A percentile compares a stretch with the other conserved stretches of the same genome.
phyloP scores from a whole-genome alignment of 1,139 yeast genomes.

The Yamadazyma dushanensis region DNA sequence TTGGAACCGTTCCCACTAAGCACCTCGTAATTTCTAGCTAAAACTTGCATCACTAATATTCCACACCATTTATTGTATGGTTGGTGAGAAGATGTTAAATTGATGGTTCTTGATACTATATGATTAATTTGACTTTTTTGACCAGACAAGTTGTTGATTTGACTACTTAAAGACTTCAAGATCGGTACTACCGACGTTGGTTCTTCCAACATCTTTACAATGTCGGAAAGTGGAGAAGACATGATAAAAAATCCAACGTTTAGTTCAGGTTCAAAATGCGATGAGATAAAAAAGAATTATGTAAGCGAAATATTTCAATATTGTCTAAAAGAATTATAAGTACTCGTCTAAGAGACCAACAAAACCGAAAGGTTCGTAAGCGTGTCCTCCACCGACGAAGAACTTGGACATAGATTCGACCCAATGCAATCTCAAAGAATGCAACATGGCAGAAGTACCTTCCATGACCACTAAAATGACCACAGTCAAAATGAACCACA shows the following conservation, averaged over 20 bases:
- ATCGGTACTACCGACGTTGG: constrained; percentile 40
- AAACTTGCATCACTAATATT: constrained; percentile 51
- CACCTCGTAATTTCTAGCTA: constrained; percentile 52
- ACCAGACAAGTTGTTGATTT: constrained; percentile 34
- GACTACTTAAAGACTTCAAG: constrained; percentile 28
- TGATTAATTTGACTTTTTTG: constrained; percentile 57
- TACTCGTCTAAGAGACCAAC: constrained; percentile 20
- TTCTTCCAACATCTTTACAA: constrained; percentile 36
- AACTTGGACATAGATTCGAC: constrained; percentile 85
- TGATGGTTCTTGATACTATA: constrained; percentile 54
- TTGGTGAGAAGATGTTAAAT: constrained; percentile 51
- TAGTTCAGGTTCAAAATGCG: constrained; percentile 7
- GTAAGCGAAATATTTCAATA: too few species aligned
- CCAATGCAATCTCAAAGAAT: constrained; percentile 83
- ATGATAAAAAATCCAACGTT: constrained; percentile 11
- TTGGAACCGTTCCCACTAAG: constrained; percentile 59
- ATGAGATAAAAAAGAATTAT: too few species aligned
- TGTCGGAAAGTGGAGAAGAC: constrained; percentile 36
- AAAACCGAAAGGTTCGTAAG: constrained; percentile 70
- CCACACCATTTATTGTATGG: constrained; percentile 63
- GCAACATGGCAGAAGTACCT: constrained; percentile 87
- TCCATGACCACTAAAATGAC: constrained; percentile 78
- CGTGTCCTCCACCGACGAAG: constrained; percentile 79
- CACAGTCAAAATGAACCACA: constrained; percentile 78
- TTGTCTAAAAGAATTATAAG: constrained; percentile 7